A percentile compares a stretch with the other conserved stretches of the same genome.
Evolutionary conservation across 2,329 filamentous ascomycete genomes (phyloP).

Genomic region (Coniosporium tulheliwenetii): DNA sequence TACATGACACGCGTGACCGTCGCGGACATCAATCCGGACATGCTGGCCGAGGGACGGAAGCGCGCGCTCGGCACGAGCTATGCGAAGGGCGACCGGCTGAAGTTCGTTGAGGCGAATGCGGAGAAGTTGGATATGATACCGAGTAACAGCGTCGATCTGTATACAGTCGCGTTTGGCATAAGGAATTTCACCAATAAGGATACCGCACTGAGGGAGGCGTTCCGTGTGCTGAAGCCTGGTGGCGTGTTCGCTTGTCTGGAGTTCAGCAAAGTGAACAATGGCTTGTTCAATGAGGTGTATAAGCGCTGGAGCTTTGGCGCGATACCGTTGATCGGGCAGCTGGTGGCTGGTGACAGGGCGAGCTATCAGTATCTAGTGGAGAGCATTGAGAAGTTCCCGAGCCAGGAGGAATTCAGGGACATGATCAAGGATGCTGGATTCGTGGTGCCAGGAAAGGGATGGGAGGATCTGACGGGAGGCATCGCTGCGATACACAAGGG

Average conservation of each 20-base stretch:
- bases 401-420: constrained; percentile 64
- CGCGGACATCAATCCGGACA: constrained; percentile 88
- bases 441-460: constrained; percentile 61
- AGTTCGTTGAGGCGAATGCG: constrained; percentile 82
- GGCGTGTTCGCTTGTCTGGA: constrained; percentile 94
- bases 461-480: constrained; percentile 80
- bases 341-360: constrained; percentile 85
- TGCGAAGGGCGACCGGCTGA: constrained; percentile 36
- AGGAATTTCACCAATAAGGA: constrained; percentile 93
- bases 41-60: constrained; percentile 78
- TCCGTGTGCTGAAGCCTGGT: constrained; percentile 79
- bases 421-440: constrained; percentile 83
- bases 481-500: constrained; percentile 96
- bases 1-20: constrained; percentile 72
- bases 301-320: constrained; percentile 92
- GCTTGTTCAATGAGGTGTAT: constrained; percentile 70
- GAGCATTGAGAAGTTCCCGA: constrained; percentile 88
- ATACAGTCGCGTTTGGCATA: constrained; percentile 96
- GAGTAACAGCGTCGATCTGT: constrained; percentile 67
- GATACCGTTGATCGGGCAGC: constrained; percentile 86
- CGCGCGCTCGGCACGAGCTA: constrained; percentile 52
- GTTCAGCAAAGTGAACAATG: constrained; percentile 73
- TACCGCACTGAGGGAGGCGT: constrained; percentile 65
- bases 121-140: constrained; percentile 55
- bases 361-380: constrained; percentile 98